Evolutionary conservation across 352 stramenopile genomes (phyloP).

Genomic region (Pythium scleroteichum): DNA sequence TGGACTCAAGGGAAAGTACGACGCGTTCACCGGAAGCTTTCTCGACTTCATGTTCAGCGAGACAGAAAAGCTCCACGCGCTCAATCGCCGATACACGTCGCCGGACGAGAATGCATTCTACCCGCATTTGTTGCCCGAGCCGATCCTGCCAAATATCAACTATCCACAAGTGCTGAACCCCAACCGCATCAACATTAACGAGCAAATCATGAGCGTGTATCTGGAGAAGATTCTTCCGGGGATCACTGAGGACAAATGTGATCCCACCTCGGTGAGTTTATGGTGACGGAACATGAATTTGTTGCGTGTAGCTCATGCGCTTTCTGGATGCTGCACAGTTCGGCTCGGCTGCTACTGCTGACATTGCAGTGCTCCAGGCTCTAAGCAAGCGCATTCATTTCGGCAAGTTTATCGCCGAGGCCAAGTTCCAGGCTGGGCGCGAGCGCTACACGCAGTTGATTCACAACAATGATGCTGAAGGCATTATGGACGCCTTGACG

Average conservation of each 20-base stretch:
- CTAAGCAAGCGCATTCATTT: conserved; percentile 98
- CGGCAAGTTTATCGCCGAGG: conserved; percentile 98
- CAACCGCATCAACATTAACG: conserved; percentile 98
- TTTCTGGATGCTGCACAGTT: conserved; percentile 38
- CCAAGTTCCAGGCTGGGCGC: conserved; percentile 94
- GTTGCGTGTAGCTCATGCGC: neutral
- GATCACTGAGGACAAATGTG: conserved; percentile 87
- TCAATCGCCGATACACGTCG: conserved; percentile 97
- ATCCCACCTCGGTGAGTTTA: conserved; percentile 66
- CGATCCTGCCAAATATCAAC: conserved; percentile 91
- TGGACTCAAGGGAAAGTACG: conserved; percentile 84
- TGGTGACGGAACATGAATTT: neutral
- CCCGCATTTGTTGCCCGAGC: conserved; percentile 86
- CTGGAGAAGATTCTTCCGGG: conserved; percentile 94
- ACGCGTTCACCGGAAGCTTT: conserved; percentile 81
- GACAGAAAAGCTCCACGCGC: conserved; percentile 94
- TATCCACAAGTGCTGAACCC: conserved; percentile 94
- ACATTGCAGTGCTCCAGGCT: conserved; percentile 94
- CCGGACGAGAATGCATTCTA: conserved; percentile 99
- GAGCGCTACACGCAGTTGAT: conserved; percentile 94
- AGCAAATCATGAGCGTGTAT: conserved; percentile 96
- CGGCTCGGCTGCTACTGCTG: conserved; percentile 79
- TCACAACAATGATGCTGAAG: conserved; percentile 89
- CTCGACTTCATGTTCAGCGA: conserved; percentile 97
- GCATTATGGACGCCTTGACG: conserved; percentile 96